phyloP scores from a whole-genome alignment of 164 flowering plant genomes.

The Akebia trifoliata region DNA sequence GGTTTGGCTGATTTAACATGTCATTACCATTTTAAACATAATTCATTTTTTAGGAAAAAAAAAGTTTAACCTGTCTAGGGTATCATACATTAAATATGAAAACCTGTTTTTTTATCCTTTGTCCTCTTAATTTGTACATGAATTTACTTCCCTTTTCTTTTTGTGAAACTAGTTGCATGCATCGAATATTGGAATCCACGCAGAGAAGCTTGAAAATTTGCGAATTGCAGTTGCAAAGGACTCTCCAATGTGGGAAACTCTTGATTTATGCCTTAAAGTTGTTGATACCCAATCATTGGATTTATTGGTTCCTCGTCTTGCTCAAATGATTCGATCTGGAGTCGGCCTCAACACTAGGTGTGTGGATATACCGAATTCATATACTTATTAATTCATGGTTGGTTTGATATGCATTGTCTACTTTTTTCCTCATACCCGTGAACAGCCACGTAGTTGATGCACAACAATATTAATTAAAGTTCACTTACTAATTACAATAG shows the following conservation, averaged over 20 bases:
- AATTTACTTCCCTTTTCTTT: slow-evolving; percentile 3
- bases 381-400: not conserved
- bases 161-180: slow-evolving; percentile 68
- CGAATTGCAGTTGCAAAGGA: slow-evolving; percentile 91
- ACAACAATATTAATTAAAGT: no score
- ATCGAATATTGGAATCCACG: slow-evolving; percentile 70
- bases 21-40: not conserved
- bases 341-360: slow-evolving; percentile 97
- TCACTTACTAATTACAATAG: no score
- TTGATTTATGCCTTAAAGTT: slow-evolving; percentile 76
- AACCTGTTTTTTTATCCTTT: not conserved
- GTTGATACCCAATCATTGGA: slow-evolving; percentile 70
- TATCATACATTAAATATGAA: not conserved
- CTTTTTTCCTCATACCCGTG: no score
- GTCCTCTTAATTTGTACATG: not conserved
- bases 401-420: no score
- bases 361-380: not conserved
- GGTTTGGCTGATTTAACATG: slow-evolving; percentile 35
- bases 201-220: slow-evolving; percentile 90
- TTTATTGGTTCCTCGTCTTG: slow-evolving; percentile 81
- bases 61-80: not conserved
- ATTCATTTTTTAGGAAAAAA: not conserved
- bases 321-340: slow-evolving; percentile 81
- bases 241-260: slow-evolving; percentile 99
- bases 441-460: no score